These are phyloP conservation scores for Ceratobasidium sp. DNA, from an alignment of 1,284 basidiomycete species.

Conservation along the genomic window DNA sequence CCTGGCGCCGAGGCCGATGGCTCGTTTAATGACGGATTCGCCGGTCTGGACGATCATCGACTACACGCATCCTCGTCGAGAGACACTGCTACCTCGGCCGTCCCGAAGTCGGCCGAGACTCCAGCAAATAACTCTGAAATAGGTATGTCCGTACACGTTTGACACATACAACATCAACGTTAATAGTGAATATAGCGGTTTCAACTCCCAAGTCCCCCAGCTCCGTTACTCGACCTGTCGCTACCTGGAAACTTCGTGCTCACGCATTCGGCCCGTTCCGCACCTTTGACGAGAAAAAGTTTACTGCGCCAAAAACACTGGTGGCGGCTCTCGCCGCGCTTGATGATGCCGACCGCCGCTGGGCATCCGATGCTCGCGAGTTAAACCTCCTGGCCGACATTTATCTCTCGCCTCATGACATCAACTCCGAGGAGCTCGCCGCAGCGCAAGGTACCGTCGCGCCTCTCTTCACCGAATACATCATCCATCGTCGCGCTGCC, in stretches of 20 bases:
- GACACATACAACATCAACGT: neutral
- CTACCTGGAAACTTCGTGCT: neutral
- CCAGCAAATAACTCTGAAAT: too few relatives aligned
- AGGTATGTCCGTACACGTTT: neutral
- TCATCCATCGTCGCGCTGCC: neutral
- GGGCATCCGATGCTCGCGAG: neutral
- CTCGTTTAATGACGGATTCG: too few relatives aligned
- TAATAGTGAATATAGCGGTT: neutral
- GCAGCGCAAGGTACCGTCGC: neutral
- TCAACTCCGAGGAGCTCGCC: neutral
- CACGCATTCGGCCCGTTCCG: neutral
- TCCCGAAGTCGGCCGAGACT: too few relatives aligned
- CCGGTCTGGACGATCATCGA: too few relatives aligned
- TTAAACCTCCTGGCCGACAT: neutral
- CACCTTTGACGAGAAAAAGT: neutral
- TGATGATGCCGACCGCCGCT: neutral
- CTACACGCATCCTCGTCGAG: too few relatives aligned
- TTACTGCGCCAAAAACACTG: too few relatives aligned
- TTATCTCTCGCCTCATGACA: neutral
- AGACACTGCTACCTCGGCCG: too few relatives aligned
- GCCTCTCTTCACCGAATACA: neutral
- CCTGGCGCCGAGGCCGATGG: too few relatives aligned
- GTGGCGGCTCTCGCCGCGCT: neutral
- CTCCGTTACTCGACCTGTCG: neutral
- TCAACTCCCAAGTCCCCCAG: neutral